Evolutionary conservation across 2,329 filamentous ascomycete genomes (phyloP), one percentile per base, ranked within the genome.

Genomic region (Ophiostoma ulmi): DNA sequence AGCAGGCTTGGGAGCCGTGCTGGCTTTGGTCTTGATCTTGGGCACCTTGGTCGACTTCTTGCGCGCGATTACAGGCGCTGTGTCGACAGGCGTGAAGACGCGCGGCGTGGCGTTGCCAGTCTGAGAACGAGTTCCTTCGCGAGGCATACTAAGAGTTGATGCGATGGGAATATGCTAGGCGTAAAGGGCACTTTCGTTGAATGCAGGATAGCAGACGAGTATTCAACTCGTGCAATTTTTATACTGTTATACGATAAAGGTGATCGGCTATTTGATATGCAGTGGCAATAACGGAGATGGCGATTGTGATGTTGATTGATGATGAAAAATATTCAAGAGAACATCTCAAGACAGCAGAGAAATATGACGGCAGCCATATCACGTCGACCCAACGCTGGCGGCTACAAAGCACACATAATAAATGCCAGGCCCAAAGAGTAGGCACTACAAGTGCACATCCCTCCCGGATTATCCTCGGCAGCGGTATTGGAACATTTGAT

Each of bases 61-160:
- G 75, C 82, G 80, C 78, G 80, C 80, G 76, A 83, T 81, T 72
- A 79, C 78, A 35, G 83, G 83, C 63, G 78, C 79, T 17, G 82
- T 83, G 76, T 86, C 83, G 75, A 85, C 76, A 64, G 80, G 78
- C 72, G 80, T 77, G 76, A 86, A 82, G 77, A 86, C 78, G 76
- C 85, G 83, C 73, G 85, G 84, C 77, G 81, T 82, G 73, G 83
- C 82, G 79, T 83, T 82, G 81, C 83, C 83, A 48, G 83, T 85
- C 75, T 79, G 78, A 68, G 84, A 85, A 77, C 83, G 82, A 70
- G 83, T 85, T 74, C 83, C 83, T 80, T 84, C 83, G 76, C 82
- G 82, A 75, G 81, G 78, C 83, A 85, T 85, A 74, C 31, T 31
- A 31, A 31, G 31, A 31, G 73, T 31, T 26, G n/a, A 10, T 48